Conservation (phyloP, 495 filamentous ascomycete genomes). For the Hypoxylon lienhwacheense region DNA sequence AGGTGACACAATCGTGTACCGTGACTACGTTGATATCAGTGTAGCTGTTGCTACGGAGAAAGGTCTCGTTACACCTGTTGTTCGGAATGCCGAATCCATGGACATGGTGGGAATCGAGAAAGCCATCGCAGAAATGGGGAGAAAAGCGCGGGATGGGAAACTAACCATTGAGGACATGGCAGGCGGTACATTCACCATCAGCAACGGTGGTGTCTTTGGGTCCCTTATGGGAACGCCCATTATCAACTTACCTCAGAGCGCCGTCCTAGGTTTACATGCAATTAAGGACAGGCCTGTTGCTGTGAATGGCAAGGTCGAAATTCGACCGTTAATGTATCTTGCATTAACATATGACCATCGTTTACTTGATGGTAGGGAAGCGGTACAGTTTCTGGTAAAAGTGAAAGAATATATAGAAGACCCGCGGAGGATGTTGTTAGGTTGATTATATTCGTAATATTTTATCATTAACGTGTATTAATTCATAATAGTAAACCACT, state of each 20-base stretch:
- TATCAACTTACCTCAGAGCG: conserved; percentile 95
- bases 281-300: conserved; percentile 94
- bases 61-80: conserved; percentile 93
- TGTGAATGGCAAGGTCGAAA: conserved; percentile 88
- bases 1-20: conserved; percentile 96
- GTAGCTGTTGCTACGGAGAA: conserved; percentile 98
- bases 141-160: conserved; percentile 97
- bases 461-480: neutral
- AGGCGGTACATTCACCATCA: conserved; percentile 97
- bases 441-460: conserved; percentile 26
- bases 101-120: conserved; percentile 89
- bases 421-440: conserved; percentile 84
- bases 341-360: conserved; percentile 97
- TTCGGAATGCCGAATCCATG: conserved; percentile 86
- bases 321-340: conserved; percentile 98
- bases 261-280: conserved; percentile 94
- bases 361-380: conserved; percentile 91
- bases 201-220: conserved; percentile 76
- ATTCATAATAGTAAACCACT: conserved; percentile 4
- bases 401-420: conserved; percentile 99
- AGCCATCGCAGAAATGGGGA: conserved; percentile 88
- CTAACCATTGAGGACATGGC: conserved; percentile 99
- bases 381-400: conserved; percentile 96
- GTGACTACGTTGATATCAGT: conserved; percentile 97
- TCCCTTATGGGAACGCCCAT: conserved; percentile 97